phyloP scores from a whole-genome alignment of 805 yeast genomes.

The Wickerhamomyces queroliae region DNA sequence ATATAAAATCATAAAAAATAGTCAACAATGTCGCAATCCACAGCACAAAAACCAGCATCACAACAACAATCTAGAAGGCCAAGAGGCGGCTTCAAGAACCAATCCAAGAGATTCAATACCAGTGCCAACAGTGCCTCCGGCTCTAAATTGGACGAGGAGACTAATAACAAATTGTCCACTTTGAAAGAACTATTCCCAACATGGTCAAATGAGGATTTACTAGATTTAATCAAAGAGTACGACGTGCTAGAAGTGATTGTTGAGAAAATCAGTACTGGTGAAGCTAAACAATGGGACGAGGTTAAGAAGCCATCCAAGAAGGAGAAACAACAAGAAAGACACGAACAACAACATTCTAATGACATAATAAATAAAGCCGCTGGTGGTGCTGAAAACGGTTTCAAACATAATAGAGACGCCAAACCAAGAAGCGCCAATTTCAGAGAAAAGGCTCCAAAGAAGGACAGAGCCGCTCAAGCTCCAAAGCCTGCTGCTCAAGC shows the following conservation, averaged over 20 bases:
- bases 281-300: slow-evolving; percentile 91
- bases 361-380: slow-evolving; percentile 12
- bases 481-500: slow-evolving; percentile 6
- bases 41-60: slow-evolving; percentile 10
- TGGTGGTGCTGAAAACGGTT: slow-evolving; percentile 9
- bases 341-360: slow-evolving; percentile 13
- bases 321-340: slow-evolving; percentile 35
- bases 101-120: slow-evolving; percentile 37
- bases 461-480: too few relatives aligned
- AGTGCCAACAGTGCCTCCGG: slow-evolving; percentile 3
- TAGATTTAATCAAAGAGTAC: slow-evolving; percentile 68
- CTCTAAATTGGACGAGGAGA: slow-evolving; percentile 24
- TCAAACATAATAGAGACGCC: slow-evolving; percentile 8
- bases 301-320: slow-evolving; percentile 64
- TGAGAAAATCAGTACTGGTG: slow-evolving; percentile 85
- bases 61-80: slow-evolving; percentile 19
- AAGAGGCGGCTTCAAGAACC: slow-evolving; percentile 35
- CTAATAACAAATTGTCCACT: slow-evolving; percentile 39
- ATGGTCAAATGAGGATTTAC: slow-evolving; percentile 85
- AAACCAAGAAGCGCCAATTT: slow-evolving; percentile 18
- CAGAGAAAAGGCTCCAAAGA: slow-evolving; percentile 12
- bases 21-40: slow-evolving; percentile 12
- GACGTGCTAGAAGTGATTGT: slow-evolving; percentile 75
- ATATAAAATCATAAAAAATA: slow-evolving; percentile 2
- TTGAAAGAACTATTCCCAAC: slow-evolving; percentile 88